Evolutionary conservation across 2,329 filamentous ascomycete species (phyloP), one percentile per base, ranked within the genome.

Genomic region (Xylariaceae sp.): DNA sequence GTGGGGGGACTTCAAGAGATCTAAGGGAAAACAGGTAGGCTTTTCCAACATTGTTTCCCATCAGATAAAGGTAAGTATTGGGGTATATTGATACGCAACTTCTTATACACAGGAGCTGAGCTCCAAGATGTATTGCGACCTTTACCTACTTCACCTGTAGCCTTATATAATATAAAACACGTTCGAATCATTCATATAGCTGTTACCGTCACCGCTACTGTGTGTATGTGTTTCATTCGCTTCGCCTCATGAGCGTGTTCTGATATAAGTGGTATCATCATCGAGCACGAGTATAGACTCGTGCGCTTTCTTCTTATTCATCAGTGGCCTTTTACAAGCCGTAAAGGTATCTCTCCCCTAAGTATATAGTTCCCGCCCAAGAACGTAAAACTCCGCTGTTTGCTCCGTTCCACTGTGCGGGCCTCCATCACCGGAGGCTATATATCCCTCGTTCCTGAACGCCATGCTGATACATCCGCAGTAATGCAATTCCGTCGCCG

Each of bases 391-490:
- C 59, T 59, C 55, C 63, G 54, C 50, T 60, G 44, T 58, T 53
- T 53, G 56, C 42, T 40, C 59, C 52, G 32, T 59, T 48, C 52
- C 54, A 52, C 23, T 60, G 51, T 54, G 59, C 48, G 40, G 47
- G 51, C 54, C 53, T 50, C 52, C 56, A 37, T 43, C 41, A 50
- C 40, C 53, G 48, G 44, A 53, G 43, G 48, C 54, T 53, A 50
- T 56, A 53, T 21, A 32, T 49, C 54, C 55, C 19, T 54, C 52
- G 21, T 52, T 54, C 65, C 63, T 49, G 44, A 69, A 69, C 67
- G 65, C 67, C 67, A 48, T 61, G 53, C 66, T 69, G 66, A 67
- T 69, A 65, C 64, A 66, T 55, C 57, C 51, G 41, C 52, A 48
- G 48, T 56, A 57, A 56, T 57, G 54, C 56, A 60, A 62, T 52